Evolutionary conservation across 202 grass and related monocot species (phyloP).

Genomic region (Cymbopogon flexuosus): DNA sequence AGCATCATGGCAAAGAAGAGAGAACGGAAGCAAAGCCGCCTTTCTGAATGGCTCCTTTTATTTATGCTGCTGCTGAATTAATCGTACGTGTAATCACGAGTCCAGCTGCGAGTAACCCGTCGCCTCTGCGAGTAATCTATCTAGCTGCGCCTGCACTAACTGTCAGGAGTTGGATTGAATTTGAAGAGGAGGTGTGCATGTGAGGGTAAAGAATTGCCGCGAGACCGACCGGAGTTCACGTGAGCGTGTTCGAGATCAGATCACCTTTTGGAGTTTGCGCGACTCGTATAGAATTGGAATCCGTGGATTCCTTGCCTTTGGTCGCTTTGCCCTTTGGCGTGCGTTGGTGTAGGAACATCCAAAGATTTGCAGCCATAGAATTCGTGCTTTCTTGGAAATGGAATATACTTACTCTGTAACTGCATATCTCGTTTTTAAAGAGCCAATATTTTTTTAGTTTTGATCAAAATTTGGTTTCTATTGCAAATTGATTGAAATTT

Average conservation of each 20-base stretch:
- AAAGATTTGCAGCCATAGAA: slow-evolving; percentile 25
- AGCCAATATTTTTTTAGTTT: too few relatives aligned
- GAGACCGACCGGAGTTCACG: slow-evolving; percentile 47
- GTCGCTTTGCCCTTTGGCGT: slow-evolving; percentile 15
- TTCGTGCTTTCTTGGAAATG: slow-evolving; percentile 21
- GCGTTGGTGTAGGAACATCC: slow-evolving; percentile 21
- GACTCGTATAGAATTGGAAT: neutral
- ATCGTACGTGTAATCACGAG: slow-evolving; percentile 7
- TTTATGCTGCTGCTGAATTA: neutral
- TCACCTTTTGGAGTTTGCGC: slow-evolving; percentile 28
- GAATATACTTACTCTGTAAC: neutral
- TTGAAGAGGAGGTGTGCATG: slow-evolving; percentile 31
- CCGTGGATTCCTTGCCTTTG: slow-evolving; percentile 62
- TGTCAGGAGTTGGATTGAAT: neutral
- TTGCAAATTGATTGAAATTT: too few relatives aligned
- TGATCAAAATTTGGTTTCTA: too few relatives aligned
- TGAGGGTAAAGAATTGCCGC: slow-evolving; percentile 26
- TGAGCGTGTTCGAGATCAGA: slow-evolving; percentile 26
- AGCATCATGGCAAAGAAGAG: slow-evolving; percentile 31
- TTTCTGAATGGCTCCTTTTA: neutral
- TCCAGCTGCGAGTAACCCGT: neutral
- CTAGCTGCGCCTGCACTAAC: neutral
- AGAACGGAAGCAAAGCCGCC: slow-evolving; percentile 14
- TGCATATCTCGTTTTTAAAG: neutral
- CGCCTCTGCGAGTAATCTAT: neutral